Evolutionary conservation across 495 filamentous ascomycete genomes (phyloP), one percentile per base, ranked within the genome.

Genomic region (Delitschia confertaspora): DNA sequence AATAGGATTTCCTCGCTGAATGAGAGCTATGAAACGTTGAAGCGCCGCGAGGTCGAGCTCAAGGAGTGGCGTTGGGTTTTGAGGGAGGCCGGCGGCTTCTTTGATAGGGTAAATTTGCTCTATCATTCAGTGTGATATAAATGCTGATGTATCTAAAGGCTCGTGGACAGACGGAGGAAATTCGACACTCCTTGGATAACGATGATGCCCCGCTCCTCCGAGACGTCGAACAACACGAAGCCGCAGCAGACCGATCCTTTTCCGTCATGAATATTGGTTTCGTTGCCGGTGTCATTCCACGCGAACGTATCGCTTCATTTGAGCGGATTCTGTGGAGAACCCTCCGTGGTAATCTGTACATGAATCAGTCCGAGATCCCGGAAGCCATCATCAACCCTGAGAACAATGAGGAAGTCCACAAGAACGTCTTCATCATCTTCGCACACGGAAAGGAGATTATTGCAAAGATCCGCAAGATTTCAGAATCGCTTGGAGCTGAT

Each of bases 391-490:
- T 93, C 61, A 86, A 99, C 63, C 91, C 91, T 17, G 69, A 75
- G 52, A 93, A 76, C 67, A 93, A 95, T 64, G 91, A 96, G 64
- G 71, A 81, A 33, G 72, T 93, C 48, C 78, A 79, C 65, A 99
- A 99, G 79, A 99, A 94, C 57, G 91, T 96, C 43, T 99, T 96
- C 56, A 88, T 99, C 47, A 96, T 99, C 59, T 99, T 99, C 59
- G 89, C 93, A 19, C 93, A 99, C 53, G 91, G 91, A 54, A 95
- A 93, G 63, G 89, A 93, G 64, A 91, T 99, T 57, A 78, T 99
- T 51, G 82, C 88, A 47, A 96, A 96, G 75, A 99, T 99, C 60
- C 78, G 91, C 53, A 95, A 95, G 72, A 95, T 99, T 40, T 94
- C 88, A 9, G 91, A 99, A 66, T 95, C 88, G 1, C 78, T 99